Evolutionary conservation across 2,329 filamentous ascomycete genomes (phyloP).

Genomic region (Diplodia sapinea): DNA sequence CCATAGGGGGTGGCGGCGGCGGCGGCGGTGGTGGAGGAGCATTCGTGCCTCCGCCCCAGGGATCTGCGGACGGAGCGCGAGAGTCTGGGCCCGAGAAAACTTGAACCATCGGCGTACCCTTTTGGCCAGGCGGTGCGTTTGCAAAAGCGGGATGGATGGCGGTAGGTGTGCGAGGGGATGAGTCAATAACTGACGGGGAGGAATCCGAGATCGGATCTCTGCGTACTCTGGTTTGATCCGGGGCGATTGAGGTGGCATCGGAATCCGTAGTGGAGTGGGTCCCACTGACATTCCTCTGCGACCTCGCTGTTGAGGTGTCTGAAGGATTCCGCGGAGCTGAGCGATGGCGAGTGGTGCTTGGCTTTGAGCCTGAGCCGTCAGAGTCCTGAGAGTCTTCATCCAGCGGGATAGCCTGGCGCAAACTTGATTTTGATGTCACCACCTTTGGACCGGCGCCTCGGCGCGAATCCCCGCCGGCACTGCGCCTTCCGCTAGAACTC

Average conservation of each 20-base stretch:
- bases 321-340: slow-evolving; percentile 32
- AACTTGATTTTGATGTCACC: slow-evolving; percentile 51
- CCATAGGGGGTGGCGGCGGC: slow-evolving; percentile 72
- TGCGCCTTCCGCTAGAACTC: slow-evolving; percentile 21
- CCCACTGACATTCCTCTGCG: slow-evolving; percentile 48
- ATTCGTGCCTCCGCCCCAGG: slow-evolving; percentile 52
- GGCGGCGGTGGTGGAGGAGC: slow-evolving; percentile 69
- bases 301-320: slow-evolving; percentile 38
- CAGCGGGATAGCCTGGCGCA: slow-evolving; percentile 47
- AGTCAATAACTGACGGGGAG: slow-evolving; percentile 51
- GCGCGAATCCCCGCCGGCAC: slow-evolving; percentile 48
- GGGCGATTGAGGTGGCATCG: slow-evolving; percentile 53
- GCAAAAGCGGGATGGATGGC: slow-evolving; percentile 48
- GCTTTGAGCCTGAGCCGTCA: slow-evolving; percentile 49
- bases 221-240: slow-evolving; percentile 43
- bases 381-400: slow-evolving; percentile 52
- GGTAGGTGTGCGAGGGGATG: slow-evolving; percentile 54
- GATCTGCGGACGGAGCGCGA: slow-evolving; percentile 43
- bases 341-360: slow-evolving; percentile 45
- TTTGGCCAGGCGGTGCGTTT: slow-evolving; percentile 42
- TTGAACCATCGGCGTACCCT: slow-evolving; percentile 50
- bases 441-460: slow-evolving; percentile 46
- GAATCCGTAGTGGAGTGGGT: slow-evolving; percentile 52
- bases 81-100: slow-evolving; percentile 51
- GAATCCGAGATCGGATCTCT: slow-evolving; percentile 43